Percentiles rank a stretch among this genome's conserved stretches.
Conservation (phyloP, 345 rosid genomes). For the Carallia brachiata region DNA sequence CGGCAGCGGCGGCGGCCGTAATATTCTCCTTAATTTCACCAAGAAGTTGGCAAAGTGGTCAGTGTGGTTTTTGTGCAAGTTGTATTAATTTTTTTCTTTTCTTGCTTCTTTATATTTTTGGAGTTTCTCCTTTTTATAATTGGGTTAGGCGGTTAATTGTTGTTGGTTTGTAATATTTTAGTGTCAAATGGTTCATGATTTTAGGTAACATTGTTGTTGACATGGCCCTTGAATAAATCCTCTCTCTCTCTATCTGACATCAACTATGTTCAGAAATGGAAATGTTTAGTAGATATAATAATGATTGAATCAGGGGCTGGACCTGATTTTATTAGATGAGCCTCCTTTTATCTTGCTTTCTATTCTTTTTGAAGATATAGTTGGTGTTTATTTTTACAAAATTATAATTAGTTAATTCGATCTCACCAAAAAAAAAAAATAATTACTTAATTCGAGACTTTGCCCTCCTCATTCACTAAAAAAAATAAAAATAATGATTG, state of each 20-base stretch:
- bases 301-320: no score
- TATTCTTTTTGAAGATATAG: no score
- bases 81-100: neutral
- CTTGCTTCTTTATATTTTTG: neutral
- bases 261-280: neutral
- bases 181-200: neutral
- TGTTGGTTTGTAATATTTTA: slow-evolving; percentile 1
- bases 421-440: no score
- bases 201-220: neutral
- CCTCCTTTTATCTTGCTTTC: no score
- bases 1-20: neutral
- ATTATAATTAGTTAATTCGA: no score
- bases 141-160: neutral
- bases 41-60: neutral
- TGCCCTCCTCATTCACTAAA: no score
- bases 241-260: neutral
- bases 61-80: neutral
- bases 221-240: neutral
- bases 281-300: no score
- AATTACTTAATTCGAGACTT: no score
- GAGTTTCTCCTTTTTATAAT: no score
- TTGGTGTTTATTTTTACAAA: no score
- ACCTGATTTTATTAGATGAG: no score
- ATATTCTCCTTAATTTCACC: neutral
- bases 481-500: no score